Percentiles rank a stretch among this genome's conserved stretches.
Evolutionary conservation across 176 grass and related monocot species (phyloP).

Genomic region (Zea luxurians): DNA sequence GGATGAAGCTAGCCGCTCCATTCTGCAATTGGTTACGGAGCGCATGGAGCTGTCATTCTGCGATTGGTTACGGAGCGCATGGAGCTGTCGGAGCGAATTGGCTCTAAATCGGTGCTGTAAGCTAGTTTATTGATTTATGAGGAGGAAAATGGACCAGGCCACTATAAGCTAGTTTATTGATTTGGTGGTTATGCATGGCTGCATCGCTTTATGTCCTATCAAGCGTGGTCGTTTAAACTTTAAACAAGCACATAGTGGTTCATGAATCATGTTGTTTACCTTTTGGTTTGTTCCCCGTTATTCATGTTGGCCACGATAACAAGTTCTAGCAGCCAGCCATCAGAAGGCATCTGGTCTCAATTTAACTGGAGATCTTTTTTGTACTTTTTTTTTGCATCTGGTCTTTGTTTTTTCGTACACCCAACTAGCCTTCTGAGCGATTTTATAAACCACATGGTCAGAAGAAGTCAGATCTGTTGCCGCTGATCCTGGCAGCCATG

Average conservation of each 20-base stretch:
- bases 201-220: conserved; percentile 35
- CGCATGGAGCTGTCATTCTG: no score
- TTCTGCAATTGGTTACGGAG: no score
- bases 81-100: no score
- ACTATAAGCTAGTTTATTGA: conserved; percentile 36
- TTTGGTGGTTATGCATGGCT: conserved; percentile 31
- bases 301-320: background rate
- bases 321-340: background rate
- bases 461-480: background rate
- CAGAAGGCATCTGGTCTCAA: background rate
- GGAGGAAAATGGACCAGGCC: conserved; percentile 5
- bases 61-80: no score
- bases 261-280: conserved; percentile 35
- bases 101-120: no score
- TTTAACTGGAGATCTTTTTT: conserved; percentile 8
- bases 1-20: no score
- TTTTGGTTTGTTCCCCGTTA: conserved; percentile 41
- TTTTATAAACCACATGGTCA: background rate
- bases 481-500: conserved; percentile 4
- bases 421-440: background rate
- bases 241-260: conserved; percentile 32
- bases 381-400: background rate
- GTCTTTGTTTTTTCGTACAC: background rate
- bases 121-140: background rate
- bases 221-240: conserved; percentile 10